Percentiles rank a stretch among this genome's conserved stretches.
Evolutionary conservation across 139 green algal species (phyloP).

Genomic region (Chlamydomonas incerta): DNA sequence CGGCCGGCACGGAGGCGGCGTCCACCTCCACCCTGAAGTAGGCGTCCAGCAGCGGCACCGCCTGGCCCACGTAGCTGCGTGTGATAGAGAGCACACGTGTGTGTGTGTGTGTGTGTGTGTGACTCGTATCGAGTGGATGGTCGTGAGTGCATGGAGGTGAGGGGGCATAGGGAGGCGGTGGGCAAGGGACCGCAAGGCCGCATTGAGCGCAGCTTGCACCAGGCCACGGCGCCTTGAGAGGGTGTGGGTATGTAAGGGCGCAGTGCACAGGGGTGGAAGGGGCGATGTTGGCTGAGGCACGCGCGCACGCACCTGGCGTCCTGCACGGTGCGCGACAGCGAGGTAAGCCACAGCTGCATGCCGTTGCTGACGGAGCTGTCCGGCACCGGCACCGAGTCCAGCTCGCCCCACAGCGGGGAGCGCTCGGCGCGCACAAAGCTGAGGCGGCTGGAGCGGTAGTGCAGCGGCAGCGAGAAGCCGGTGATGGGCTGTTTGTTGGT

Average conservation of each 20-base stretch:
- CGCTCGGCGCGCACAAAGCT: conserved; percentile 1
- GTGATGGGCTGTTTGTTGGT: background rate
- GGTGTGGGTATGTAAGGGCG: no score
- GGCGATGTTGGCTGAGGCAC: no score
- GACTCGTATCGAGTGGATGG: no score
- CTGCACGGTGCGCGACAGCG: background rate
- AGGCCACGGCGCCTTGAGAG: no score
- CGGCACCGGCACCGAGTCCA: conserved; percentile 6
- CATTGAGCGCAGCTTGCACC: no score
- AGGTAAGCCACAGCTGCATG: conserved; percentile 20
- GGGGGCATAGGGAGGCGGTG: no score
- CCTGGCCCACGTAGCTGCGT: conserved; percentile 31
- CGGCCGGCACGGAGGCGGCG: no score
- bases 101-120: no score
- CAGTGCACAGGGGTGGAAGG: no score
- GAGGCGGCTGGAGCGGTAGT: conserved; percentile 4
- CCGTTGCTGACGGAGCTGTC: background rate
- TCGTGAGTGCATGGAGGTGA: no score
- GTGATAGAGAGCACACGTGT: no score
- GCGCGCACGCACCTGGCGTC: conserved; percentile 15
- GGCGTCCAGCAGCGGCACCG: conserved; percentile 29
- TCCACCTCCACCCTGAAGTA: conserved; percentile 19
- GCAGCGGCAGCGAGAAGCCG: conserved; percentile 16
- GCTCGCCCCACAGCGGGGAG: conserved; percentile 41
- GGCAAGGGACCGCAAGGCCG: no score